Evolutionary conservation across 1,139 yeast species (phyloP).

Genomic region (Geotrichum aggregatum): DNA sequence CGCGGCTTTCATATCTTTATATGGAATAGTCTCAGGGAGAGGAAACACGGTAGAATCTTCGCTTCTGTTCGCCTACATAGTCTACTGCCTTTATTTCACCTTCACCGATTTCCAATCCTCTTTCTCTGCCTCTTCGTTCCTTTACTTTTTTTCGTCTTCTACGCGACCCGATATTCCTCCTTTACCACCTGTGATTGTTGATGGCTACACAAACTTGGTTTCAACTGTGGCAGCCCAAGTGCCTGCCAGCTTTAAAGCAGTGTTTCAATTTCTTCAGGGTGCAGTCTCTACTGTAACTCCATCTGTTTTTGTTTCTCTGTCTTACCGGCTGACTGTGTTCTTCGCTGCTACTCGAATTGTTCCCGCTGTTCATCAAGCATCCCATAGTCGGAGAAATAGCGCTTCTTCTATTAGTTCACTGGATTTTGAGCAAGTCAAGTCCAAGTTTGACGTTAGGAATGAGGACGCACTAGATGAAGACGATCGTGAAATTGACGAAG

Average conservation of each 20-base stretch:
- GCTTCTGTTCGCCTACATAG: conserved; percentile 80
- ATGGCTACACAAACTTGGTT: conserved; percentile 41
- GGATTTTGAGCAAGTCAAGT: neutral
- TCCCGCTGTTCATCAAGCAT: conserved; percentile 44
- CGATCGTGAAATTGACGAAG: conserved; percentile 8
- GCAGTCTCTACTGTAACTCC: conserved; percentile 76
- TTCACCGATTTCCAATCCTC: conserved; percentile 65
- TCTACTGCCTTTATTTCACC: conserved; percentile 84
- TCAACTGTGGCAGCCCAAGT: conserved; percentile 45
- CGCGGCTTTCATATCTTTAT: conserved; percentile 69
- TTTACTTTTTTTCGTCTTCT: conserved; percentile 29
- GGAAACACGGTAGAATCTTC: conserved; percentile 91
- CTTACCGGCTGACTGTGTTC: conserved; percentile 80
- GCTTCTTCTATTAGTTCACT: neutral
- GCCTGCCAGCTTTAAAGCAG: conserved; percentile 51
- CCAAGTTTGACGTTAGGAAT: neutral
- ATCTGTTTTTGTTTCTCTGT: conserved; percentile 73
- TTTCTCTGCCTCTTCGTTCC: conserved; percentile 29
- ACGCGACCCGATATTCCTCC: conserved; percentile 33
- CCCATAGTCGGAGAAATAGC: conserved; percentile 14
- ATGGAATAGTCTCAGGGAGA: conserved; percentile 75
- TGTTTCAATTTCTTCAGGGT: conserved; percentile 63
- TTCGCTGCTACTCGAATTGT: conserved; percentile 92
- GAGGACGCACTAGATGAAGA: conserved; percentile 1
- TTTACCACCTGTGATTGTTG: conserved; percentile 39